Conservation (phyloP, 2,329 filamentous ascomycete species). For the Bipolaris oryzae region DNA sequence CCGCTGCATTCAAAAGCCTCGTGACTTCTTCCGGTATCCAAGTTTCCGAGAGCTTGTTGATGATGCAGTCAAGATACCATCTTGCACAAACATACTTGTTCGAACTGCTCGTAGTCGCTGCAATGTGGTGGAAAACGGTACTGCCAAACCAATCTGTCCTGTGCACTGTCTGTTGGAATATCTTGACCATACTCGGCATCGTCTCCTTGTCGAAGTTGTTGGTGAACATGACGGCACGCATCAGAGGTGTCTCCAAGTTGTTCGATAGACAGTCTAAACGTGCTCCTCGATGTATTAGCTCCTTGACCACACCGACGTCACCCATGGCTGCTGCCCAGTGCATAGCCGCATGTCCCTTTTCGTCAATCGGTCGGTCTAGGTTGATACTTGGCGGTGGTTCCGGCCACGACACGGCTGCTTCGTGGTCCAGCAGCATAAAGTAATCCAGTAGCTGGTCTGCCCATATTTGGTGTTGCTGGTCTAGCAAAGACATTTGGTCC, state of each 20-base stretch:
- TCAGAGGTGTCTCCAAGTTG: constrained; percentile 81
- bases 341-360: constrained; percentile 87
- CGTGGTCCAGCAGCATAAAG: constrained; percentile 84
- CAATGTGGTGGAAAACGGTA: constrained; percentile 93
- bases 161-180: constrained; percentile 81
- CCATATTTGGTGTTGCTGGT: constrained; percentile 88
- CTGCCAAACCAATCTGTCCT: constrained; percentile 79
- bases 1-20: constrained; percentile 78
- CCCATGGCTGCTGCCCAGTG: constrained; percentile 99
- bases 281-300: constrained; percentile 81
- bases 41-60: constrained; percentile 83
- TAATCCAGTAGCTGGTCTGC: constrained; percentile 94
- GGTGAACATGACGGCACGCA: constrained; percentile 93
- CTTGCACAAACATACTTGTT: constrained; percentile 87
- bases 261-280: constrained; percentile 70
- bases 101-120: constrained; percentile 82
- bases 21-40: constrained; percentile 78
- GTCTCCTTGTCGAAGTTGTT: constrained; percentile 95
- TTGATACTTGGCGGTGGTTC: constrained; percentile 86
- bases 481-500: constrained; percentile 67
- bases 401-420: constrained; percentile 71
- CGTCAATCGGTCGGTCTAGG: constrained; percentile 90
- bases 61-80: constrained; percentile 90
- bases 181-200: constrained; percentile 81
- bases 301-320: constrained; percentile 87